Evolutionary conservation across 2,329 filamentous ascomycete genomes (phyloP), one percentile per base, ranked within the genome.

Genomic region (Cordyceps farinosa): DNA sequence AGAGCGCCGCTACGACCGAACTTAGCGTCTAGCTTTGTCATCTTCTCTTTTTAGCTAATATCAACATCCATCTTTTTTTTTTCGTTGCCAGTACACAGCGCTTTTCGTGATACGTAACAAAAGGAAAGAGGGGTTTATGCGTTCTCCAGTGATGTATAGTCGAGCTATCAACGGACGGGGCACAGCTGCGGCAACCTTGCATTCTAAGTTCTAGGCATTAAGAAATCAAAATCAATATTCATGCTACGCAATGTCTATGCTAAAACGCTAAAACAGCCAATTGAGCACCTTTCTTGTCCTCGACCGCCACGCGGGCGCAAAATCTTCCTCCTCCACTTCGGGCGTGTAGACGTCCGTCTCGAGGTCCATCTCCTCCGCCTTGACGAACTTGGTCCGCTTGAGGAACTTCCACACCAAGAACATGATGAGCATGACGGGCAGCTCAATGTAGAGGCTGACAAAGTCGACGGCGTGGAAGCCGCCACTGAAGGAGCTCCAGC

Each of bases 391-490:
- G 0, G 89, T 90, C 70, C 79, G 82, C 74, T 91, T 88, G 65
- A 86, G 63, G 1, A 90, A 32, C 74, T 94, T 95, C 88, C 90
- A 94, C 6, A 80, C 85, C 0, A 88, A 51, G 70, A 84, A 93
- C 40, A 94, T 79, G 9, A 87, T 67, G 17, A 83, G 66, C 80
- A 89, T 86, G 64, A 89, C 68, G 0, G 85, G 83, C 30, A 89
- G 72, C 72, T 88, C 84, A 44, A 89, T 79, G 68, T 89, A 88
- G 66, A 79, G 85, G 64, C 83, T 87, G 53, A 89, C 83, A 68
- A 89, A 89, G 68, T 82, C 79, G 13, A 88, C 84, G 2, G 74
- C 77, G 54, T 79, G 77, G 68, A 89, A 89, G 2, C 65, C 72
- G 3, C 84, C 85, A 48, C 81, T 86, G 74, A 89, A 89, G 61